A percentile compares a stretch with the other conserved stretches of the same genome.
Evolutionary conservation across 2,329 filamentous ascomycete genomes (phyloP).

Genomic region (Geosmithia putterillii): DNA sequence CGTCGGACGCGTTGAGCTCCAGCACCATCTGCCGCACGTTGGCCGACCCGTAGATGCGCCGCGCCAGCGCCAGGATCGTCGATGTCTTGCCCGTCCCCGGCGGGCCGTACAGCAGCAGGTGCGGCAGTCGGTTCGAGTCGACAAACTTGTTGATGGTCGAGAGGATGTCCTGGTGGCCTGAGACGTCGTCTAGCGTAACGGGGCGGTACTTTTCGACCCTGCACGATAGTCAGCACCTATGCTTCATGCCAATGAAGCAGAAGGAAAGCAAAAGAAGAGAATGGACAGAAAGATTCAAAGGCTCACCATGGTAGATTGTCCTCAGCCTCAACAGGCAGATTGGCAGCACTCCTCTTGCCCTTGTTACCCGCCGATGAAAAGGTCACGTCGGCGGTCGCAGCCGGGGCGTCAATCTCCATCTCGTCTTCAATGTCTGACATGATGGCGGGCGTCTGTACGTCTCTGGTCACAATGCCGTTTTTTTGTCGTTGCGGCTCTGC

Average conservation of each 20-base stretch:
- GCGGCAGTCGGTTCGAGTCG: constrained; percentile 84
- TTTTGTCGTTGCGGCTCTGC: background rate
- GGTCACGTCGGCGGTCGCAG: constrained; percentile 32
- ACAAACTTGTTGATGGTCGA: constrained; percentile 97
- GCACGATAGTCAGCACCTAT: background rate
- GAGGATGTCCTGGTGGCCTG: constrained; percentile 93
- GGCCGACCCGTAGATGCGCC: constrained; percentile 79
- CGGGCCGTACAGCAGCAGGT: constrained; percentile 91
- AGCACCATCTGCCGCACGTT: constrained; percentile 98
- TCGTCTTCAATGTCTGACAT: constrained; percentile 52
- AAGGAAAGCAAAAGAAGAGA: background rate
- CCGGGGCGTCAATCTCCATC: constrained; percentile 46
- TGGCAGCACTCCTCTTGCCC: constrained; percentile 84
- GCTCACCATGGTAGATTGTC: constrained; percentile 83
- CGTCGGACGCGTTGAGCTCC: constrained; percentile 93
- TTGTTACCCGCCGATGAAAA: constrained; percentile 74
- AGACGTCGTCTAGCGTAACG: constrained; percentile 79
- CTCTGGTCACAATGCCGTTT: too few species aligned
- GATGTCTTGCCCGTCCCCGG: constrained; percentile 97
- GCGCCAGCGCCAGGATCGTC: constrained; percentile 83
- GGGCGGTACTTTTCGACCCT: constrained; percentile 98
- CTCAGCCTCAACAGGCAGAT: constrained; percentile 85
- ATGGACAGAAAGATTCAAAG: background rate
- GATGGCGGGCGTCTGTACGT: background rate
- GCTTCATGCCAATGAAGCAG: too few species aligned